Evolutionary conservation across 768 basidiomycete genomes (phyloP), one percentile per base, ranked within the genome.

Genomic region (Scleroderma citrinum): DNA sequence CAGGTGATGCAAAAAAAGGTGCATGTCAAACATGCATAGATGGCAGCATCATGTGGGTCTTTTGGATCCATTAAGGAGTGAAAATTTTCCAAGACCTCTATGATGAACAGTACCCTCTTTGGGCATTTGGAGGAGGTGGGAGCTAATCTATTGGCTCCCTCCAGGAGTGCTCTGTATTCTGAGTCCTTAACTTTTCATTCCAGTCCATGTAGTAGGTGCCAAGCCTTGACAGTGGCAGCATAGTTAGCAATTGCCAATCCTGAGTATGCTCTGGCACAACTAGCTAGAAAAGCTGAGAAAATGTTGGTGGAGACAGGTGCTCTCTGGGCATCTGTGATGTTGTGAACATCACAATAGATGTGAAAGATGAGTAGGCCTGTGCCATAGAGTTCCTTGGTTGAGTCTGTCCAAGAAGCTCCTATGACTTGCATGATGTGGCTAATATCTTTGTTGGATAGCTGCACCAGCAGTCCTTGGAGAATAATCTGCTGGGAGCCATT

Each of bases 121-220:
- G 52, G 46, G 1, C 61, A 31, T 24, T 62, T 66, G 0, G 70
- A 70, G 0, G 64, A 47, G 1, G 26, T 0, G 3, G 47, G 50
- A 2, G 54, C 34, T 0, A 51, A 36, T 26, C 12, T 21, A 16
- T 13, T 23, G 13, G 34, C 8, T 2, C 44, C 44, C 19, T 46
- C 44, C 14, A 46, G 31, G 7, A 34, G 26, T 7, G 19, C 29
- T 34, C 19, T 20, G 34, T 34, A 5, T n/a, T n/a, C n/a, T n/a
- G n/a, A n/a, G n/a, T n/a, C n/a, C n/a, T n/a, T n/a, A n/a, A n/a
- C n/a, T n/a, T 19, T 32, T 19, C 44, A 36, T 7, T 3, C 3
- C 7, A 13, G 20, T 2, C 40, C 23, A 24, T 80, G 75, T 0
- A 77, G 43, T 1, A 69, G 58, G 53, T 80, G 75, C 76, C 76